These are phyloP conservation scores for Nicotiana noctiflora DNA, from an alignment of 257 asterid genomes.

Conservation along the genomic window DNA sequence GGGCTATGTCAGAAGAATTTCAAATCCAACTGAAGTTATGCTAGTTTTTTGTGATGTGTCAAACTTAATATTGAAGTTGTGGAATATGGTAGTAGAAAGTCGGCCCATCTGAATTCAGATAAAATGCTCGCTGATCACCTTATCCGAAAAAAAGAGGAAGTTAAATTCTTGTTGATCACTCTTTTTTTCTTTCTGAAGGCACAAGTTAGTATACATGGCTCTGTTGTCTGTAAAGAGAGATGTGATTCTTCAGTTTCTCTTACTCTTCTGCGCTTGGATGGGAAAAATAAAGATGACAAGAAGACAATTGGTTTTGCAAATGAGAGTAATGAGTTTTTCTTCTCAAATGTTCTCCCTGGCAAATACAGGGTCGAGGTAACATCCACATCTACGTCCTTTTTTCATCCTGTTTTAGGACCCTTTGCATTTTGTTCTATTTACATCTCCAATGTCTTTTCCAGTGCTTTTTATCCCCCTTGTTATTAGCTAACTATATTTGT, in stretches of 20 bases:
- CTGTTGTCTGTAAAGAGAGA: conserved; percentile 74
- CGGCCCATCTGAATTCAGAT: conserved; percentile 4
- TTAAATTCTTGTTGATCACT: neutral
- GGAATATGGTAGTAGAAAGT: neutral
- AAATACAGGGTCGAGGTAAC: conserved; percentile 89
- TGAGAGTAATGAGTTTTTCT: conserved; percentile 53
- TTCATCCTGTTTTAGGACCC: conserved; percentile 4
- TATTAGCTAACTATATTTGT: neutral
- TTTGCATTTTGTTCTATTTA: neutral
- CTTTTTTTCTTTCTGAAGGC: conserved; percentile 44
- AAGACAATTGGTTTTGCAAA: conserved; percentile 46
- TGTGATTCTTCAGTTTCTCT: conserved; percentile 75
- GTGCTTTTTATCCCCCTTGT: neutral
- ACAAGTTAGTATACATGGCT: conserved; percentile 75
- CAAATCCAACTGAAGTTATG: neutral
- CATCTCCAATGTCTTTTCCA: neutral
- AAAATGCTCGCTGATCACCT: neutral
- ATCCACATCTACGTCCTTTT: conserved; percentile 13
- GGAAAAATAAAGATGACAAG: conserved; percentile 45
- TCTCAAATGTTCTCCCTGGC: conserved; percentile 83
- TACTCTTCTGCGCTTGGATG: conserved; percentile 53
- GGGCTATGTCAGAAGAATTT: neutral
- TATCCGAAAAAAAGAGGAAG: no score
- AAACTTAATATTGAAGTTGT: neutral
- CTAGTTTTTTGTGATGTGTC: neutral